Conservation (phyloP, 768 basidiomycete species). For the Daedalea quercina region DNA sequence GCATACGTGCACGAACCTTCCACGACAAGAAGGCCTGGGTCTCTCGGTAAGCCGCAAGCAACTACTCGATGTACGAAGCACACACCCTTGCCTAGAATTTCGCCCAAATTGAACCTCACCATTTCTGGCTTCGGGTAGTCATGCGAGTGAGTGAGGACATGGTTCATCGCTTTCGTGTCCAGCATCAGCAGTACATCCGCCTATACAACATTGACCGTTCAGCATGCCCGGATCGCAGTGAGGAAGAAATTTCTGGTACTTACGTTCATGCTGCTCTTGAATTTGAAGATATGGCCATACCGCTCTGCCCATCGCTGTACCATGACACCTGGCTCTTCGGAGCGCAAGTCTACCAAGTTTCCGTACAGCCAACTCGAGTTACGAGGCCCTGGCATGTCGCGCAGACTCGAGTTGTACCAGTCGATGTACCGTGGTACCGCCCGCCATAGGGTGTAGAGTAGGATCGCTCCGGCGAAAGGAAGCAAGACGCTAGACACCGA, state of each 20-base stretch:
- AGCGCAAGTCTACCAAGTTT: constrained; percentile 38
- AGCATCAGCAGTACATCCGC: neutral
- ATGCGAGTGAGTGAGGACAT: neutral
- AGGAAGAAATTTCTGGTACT: neutral
- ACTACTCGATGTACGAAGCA: constrained; percentile 23
- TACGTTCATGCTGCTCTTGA: neutral
- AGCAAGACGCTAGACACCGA: neutral
- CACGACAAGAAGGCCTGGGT: constrained; percentile 40
- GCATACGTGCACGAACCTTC: constrained; percentile 21
- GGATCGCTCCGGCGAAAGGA: neutral
- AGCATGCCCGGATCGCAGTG: neutral
- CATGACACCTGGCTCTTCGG: constrained; percentile 28
- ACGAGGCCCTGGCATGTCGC: constrained; percentile 43
- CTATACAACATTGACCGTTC: neutral
- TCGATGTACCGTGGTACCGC: neutral
- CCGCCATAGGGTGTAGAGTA: neutral
- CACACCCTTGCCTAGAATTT: neutral
- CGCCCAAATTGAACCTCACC: neutral
- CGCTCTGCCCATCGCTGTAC: neutral
- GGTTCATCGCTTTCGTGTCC: neutral
- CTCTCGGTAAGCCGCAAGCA: neutral
- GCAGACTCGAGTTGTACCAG: constrained; percentile 30
- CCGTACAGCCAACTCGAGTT: constrained; percentile 41
- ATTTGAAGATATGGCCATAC: neutral
- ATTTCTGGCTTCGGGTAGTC: neutral